Evolutionary conservation across 352 stramenopile species (phyloP), one percentile per base, ranked within the genome.

Genomic region (Phytophthora citricola): DNA sequence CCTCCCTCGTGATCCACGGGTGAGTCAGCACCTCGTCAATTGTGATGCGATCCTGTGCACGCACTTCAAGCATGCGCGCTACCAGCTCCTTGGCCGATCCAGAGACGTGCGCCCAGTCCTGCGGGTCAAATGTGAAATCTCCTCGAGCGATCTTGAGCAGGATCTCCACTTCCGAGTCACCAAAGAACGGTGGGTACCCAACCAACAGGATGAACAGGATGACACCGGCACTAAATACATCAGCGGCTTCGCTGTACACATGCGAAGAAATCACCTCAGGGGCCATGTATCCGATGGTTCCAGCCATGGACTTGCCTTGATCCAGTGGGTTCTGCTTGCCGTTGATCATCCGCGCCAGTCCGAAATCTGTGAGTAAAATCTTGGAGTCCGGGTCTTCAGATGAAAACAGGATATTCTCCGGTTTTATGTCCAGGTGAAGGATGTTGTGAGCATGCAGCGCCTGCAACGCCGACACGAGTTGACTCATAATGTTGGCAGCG

Each of bases 161-260:
- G n/a, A 87, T 89, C 62, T 92, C 83, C 26, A 92, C 79, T 45
- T 92, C 83, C 11, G 78, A 87, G 48, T 91, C 85, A 6, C 85
- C 85, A 38, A 73, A 78, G 71, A 93, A 93, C 12, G 85, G 85
- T 24, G 83, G 85, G 58, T 93, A 93, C 1, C 85, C 85, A 0
- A 93, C 85, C 10, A 93, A 59, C 56, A 93, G 39, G 38, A 93
- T 92, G 70, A 90, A 93, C 41, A 93, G 50, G 52, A 92, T 93
- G 20, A 93, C 85, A n/a, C 85, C 85, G 27, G 85, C 79, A 49
- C 83, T 92, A 60, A 93, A 93, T 7, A 93, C 85, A 48, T 93
- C 85, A 15, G 83, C 83, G 8, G 83, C 79, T 12, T 83, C 71
- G 11, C 81, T 81, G 75, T 93, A 93, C 45, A 69, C 52, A 62